Conservation (phyloP, 768 basidiomycete genomes). For the Cystobasidium tubakii region DNA sequence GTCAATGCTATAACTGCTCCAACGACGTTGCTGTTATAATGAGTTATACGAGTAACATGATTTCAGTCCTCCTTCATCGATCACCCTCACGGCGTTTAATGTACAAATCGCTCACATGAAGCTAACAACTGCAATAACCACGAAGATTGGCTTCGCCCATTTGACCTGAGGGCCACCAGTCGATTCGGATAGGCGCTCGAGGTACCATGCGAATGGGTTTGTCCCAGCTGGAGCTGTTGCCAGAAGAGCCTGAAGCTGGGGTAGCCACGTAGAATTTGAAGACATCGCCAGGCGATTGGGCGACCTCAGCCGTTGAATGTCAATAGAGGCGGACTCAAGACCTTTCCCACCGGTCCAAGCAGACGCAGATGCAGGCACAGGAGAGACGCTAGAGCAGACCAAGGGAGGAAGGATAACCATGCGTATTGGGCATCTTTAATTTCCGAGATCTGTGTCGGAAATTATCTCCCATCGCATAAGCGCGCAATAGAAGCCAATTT, state of each 20-base stretch:
- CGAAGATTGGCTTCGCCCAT: constrained; percentile 31
- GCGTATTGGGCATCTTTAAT: too few relatives aligned
- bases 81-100: background rate
- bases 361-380: too few relatives aligned
- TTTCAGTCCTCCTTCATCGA: background rate
- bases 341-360: too few relatives aligned
- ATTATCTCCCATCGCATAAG: too few relatives aligned
- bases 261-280: background rate
- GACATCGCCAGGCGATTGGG: background rate
- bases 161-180: background rate
- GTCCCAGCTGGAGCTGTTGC: background rate
- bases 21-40: constrained; percentile 11
- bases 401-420: too few relatives aligned
- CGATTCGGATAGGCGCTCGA: background rate
- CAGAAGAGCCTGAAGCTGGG: constrained; percentile 16
- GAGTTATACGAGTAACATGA: background rate
- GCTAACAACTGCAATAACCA: background rate
- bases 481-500: too few relatives aligned
- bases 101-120: constrained; percentile 14
- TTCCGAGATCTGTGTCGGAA: too few relatives aligned
- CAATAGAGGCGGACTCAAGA: too few relatives aligned
- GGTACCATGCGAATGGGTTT: constrained; percentile 20
- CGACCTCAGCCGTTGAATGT: background rate
- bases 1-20: background rate
- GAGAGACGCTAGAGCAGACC: too few relatives aligned